These are phyloP conservation scores for Mikania micrantha DNA, from an alignment of 129 eudicot species.

Conservation along the genomic window DNA sequence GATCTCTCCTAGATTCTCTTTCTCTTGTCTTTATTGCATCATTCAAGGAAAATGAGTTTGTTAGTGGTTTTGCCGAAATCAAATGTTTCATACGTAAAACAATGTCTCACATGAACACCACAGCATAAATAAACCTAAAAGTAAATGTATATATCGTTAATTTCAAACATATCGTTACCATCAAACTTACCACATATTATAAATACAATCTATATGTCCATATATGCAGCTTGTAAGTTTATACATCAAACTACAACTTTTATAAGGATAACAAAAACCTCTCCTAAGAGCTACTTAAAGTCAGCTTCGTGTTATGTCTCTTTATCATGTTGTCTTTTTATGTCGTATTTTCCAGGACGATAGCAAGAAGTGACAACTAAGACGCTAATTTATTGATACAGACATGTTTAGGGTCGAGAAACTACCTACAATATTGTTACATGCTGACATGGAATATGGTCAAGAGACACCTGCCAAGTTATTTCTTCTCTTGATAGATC, in stretches of 20 bases:
- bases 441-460: slow-evolving; percentile 1
- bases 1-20: no score
- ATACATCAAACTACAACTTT: slow-evolving; percentile 15
- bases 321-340: no score
- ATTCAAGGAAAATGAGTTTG: no score
- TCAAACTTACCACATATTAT: slow-evolving; percentile 4
- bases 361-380: slow-evolving; percentile 11
- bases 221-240: not conserved
- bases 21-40: no score
- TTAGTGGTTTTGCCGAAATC: no score
- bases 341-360: not conserved
- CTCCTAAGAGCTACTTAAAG: not conserved
- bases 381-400: not conserved
- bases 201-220: not conserved
- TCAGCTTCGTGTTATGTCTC: not conserved
- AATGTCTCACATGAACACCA: no score
- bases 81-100: not conserved
- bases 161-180: not conserved
- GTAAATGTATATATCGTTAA: no score
- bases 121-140: not conserved
- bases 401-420: not conserved
- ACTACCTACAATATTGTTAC: slow-evolving; percentile 6
- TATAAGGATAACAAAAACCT: slow-evolving; percentile 14
- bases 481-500: slow-evolving; percentile 44
- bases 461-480: slow-evolving; percentile 28